phyloP scores from a whole-genome alignment of 805 yeast genomes.

The Candida tallmaniae region DNA sequence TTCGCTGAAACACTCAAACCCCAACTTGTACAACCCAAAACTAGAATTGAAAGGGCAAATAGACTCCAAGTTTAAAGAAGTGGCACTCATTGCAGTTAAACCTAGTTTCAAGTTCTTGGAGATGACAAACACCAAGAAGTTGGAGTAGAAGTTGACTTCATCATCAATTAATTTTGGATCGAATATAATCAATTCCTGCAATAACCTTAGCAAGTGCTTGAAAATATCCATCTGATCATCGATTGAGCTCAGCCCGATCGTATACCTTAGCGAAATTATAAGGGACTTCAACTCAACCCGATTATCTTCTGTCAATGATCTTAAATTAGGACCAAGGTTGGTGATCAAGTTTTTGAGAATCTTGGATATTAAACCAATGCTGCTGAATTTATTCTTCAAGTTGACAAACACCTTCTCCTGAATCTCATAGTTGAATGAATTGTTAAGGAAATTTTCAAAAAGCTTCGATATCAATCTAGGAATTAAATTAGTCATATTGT shows the following conservation, averaged over 20 bases:
- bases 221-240: conserved; percentile 23
- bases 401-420: conserved; percentile 28
- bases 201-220: conserved; percentile 19
- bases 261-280: conserved; percentile 24
- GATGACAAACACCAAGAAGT: conserved; percentile 23
- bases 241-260: conserved; percentile 27
- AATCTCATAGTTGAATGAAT: conserved; percentile 35
- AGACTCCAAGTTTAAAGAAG: conserved; percentile 37
- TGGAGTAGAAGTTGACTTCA: conserved; percentile 25
- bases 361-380: conserved; percentile 19
- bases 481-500: conserved; percentile 39
- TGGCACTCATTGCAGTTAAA: conserved; percentile 25
- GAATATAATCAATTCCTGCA: conserved; percentile 36
- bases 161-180: conserved; percentile 33
- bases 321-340: conserved; percentile 35
- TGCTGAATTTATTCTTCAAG: conserved; percentile 28
- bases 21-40: conserved; percentile 33
- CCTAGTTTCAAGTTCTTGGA: conserved; percentile 35
- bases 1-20: conserved; percentile 56
- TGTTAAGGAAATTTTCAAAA: conserved; percentile 29
- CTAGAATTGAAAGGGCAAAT: conserved; percentile 46
- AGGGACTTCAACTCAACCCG: conserved; percentile 22
- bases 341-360: conserved; percentile 29
- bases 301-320: conserved; percentile 16
- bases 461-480: conserved; percentile 33